Percentiles rank a stretch among this genome's conserved stretches.
These are phyloP conservation scores for Physcomitrellopsis africana DNA, from an alignment of 225 moss, liverwort and hornwort genomes.

Conservation along the genomic window DNA sequence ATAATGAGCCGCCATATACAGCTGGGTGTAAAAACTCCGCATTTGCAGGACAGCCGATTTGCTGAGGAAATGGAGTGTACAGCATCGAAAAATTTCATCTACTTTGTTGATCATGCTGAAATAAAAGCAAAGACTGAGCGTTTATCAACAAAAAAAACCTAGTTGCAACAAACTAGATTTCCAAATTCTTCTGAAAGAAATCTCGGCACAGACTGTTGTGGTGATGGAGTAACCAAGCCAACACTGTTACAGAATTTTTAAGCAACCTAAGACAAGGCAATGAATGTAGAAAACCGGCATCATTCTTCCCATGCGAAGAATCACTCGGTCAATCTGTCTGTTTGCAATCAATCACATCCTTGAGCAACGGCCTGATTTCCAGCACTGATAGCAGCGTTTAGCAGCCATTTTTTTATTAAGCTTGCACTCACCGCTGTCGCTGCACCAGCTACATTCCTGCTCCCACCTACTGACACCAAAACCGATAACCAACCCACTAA, in stretches of 20 bases:
- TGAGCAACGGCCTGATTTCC: conserved; percentile 44
- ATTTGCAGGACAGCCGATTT: background rate
- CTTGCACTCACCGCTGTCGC: conserved; percentile 34
- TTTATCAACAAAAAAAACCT: conserved; percentile 18
- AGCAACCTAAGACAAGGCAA: conserved; percentile 47
- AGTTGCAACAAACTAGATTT: conserved; percentile 46
- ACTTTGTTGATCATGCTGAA: no score
- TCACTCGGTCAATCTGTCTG: conserved; percentile 33
- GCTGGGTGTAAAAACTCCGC: background rate
- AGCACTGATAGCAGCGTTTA: conserved; percentile 54
- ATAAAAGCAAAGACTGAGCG: background rate
- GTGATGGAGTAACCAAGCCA: conserved; percentile 47
- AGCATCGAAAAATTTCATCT: no score
- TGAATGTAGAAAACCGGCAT: conserved; percentile 35
- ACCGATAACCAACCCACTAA: conserved; percentile 2
- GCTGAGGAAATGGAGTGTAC: background rate
- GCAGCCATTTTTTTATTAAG: conserved; percentile 42
- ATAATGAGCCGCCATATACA: background rate
- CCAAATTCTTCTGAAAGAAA: conserved; percentile 44
- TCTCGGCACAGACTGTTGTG: conserved; percentile 57
- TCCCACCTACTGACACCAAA: conserved; percentile 32
- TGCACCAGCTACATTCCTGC: conserved; percentile 41
- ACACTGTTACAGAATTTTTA: conserved; percentile 49
- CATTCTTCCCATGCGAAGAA: conserved; percentile 43
- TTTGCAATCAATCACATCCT: conserved; percentile 54